These are phyloP conservation scores for Tricholoma flavovirens DNA, from an alignment of 768 basidiomycete species.

Conservation along the genomic window DNA sequence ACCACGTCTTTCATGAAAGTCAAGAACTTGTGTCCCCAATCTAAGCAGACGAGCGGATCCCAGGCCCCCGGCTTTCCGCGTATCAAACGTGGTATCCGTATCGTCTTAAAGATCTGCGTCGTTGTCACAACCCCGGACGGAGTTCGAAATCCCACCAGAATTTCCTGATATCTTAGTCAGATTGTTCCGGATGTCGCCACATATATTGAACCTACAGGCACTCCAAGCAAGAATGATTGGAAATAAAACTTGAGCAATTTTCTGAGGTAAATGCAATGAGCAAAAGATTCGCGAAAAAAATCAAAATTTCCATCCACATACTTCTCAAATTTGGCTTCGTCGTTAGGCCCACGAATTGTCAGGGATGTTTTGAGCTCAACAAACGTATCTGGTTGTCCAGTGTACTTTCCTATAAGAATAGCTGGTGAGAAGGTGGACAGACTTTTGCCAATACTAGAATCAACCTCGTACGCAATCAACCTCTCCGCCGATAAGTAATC, in stretches of 20 bases:
- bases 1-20: conserved; percentile 41
- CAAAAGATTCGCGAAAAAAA: not conserved
- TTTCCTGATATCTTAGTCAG: conserved; percentile 44
- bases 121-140: conserved; percentile 63
- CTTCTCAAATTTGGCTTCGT: conserved; percentile 78
- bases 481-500: conserved; percentile 81
- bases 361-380: conserved; percentile 88
- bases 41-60: conserved; percentile 70
- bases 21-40: conserved; percentile 67
- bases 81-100: conserved; percentile 72
- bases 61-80: conserved; percentile 70
- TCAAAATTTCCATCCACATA: conserved; percentile 28
- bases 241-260: conserved; percentile 92
- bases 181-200: not conserved
- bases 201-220: conserved; percentile 56
- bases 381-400: conserved; percentile 58
- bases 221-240: conserved; percentile 86
- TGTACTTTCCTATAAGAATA: conserved; percentile 45
- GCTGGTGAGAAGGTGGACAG: conserved; percentile 7
- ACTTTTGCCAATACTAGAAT: conserved; percentile 11
- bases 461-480: conserved; percentile 84
- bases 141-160: conserved; percentile 84
- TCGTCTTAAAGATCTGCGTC: conserved; percentile 69
- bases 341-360: conserved; percentile 54
- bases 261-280: conserved; percentile 32